Evolutionary conservation across 495 filamentous ascomycete genomes (phyloP), one percentile per base, ranked within the genome.

Genomic region (Hypoxylon intermedium): DNA sequence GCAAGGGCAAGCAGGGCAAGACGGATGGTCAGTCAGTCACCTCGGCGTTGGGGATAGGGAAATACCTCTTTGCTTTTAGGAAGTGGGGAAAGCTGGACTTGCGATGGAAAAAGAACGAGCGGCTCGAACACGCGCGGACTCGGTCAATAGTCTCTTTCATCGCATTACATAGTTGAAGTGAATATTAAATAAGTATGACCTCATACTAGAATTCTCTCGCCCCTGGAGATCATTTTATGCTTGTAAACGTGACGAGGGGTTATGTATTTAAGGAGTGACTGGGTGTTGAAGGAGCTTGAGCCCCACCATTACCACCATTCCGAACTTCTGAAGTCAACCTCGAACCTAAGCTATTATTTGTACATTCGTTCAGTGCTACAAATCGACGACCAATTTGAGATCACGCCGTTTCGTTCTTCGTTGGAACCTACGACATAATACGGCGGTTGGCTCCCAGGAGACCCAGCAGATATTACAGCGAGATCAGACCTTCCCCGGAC

Each of bases 1-100:
- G 50, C n/a, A n/a, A n/a, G n/a, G n/a, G n/a, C n/a, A n/a, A n/a
- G n/a, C n/a, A n/a, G n/a, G n/a, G n/a, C n/a, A n/a, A 24, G 21
- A 24, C 16, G 16, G 11, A 38, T n/a, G n/a, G n/a, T n/a, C n/a
- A n/a, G n/a, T 4, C 23, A 16, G 30, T 42, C 46, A 46, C 31
- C 15, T 34, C 18, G 50, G 60, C 60, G 60, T 63, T 63, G 11
- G 15, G 47, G 49, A 26, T 7, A 30, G 6, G 61, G 55, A 50
- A 65, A 65, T 65, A 65, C 61, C 61, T 59, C 37, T 58, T 26
- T 58, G 54, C 43, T 50, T 64, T 58, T 26, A 26, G 28, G 30
- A 48, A 42, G n/a, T n/a, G 16, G 23, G 44, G 37, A 58, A 30
- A 34, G 30, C 48, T 21, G 45, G 46, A 52, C 38, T 44, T 45